Evolutionary conservation across 176 grass and related monocot species (phyloP).

Genomic region (Sorghum bicolor): DNA sequence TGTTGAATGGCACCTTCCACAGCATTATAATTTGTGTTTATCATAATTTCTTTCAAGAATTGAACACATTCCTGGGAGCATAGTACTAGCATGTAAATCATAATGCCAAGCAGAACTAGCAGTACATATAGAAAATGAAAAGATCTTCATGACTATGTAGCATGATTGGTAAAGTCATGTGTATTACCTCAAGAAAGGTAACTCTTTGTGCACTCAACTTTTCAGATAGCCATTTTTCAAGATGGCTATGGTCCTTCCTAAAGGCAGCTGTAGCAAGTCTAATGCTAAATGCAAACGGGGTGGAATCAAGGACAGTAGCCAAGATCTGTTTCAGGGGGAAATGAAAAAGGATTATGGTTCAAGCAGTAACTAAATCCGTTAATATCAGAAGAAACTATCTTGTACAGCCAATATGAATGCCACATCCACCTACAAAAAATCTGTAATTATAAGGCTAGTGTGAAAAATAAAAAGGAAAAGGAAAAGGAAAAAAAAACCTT

Average conservation of each 20-base stretch:
- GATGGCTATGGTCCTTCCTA: conserved; percentile 62
- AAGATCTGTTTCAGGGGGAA: conserved; percentile 57
- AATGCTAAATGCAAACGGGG: conserved; percentile 74
- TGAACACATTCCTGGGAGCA: conserved; percentile 68
- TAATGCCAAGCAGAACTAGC: not conserved
- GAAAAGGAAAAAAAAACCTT: not conserved
- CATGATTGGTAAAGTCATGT: not conserved
- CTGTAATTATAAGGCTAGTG: not conserved
- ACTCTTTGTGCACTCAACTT: conserved; percentile 60
- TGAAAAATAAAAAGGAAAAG: too few species aligned
- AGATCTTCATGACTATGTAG: not conserved
- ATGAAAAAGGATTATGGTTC: conserved; percentile 1
- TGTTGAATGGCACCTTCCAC: conserved; percentile 40
- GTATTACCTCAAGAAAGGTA: conserved; percentile 76
- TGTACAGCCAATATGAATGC: not conserved
- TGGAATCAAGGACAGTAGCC: conserved; percentile 60
- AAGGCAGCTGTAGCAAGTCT: conserved; percentile 71
- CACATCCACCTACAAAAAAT: not conserved
- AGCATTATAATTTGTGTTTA: conserved; percentile 35
- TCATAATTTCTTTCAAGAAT: conserved; percentile 72
- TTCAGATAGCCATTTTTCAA: conserved; percentile 91
- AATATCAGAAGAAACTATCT: not conserved
- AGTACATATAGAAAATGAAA: conserved; percentile 2
- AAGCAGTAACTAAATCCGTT: not conserved
- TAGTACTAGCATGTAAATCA: conserved; percentile 7